Base-by-base conservation (phyloP, 768 basidiomycete genomes). In the Chlorophyllum brunneum region DNA sequence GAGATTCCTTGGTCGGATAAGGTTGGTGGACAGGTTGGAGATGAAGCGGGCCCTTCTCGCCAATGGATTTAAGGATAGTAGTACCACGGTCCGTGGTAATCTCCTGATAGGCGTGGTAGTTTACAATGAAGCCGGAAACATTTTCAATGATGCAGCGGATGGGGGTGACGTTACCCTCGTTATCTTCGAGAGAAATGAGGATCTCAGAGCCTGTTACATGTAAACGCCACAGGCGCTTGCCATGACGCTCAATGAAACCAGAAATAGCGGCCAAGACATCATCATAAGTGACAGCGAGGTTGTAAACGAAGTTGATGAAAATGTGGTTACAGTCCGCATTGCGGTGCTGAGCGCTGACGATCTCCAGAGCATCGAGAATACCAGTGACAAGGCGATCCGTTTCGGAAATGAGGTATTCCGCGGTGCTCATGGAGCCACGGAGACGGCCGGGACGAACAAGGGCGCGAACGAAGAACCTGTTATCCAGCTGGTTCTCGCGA, bases 171-270 rank as follows among this genome's bases (percentile, higher is more conserved):
- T 94, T 94, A 58, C 97, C 95, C 57, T 98, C 92, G 51, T 75
- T 83, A 67, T 98, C 97, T 72, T 99, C 97, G 43, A 99, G 79
- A 24, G 87, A 80, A 59, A 98, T 92, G 47, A 97, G 82, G 63
- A 99, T 98, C 71, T 99, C 97, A 11, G 95, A 95, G 48, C 93
- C 92, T 20, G 95, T 98, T 56, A 98, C 97, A 61, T 97, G 94
- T 56, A 99, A 81, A 55, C 97, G 87, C 97, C 97, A 99, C 47
- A 98, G 79, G 23, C 97, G 82, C 73, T 98, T 98, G 55, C 97
- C 97, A 64, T 99, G 97, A 33, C 97, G 88, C 60, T 98, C 97
- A 60, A 99, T 94, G 77, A 99, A 99, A 37, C 97, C 97, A n/a
- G 95, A 86, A 53, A 98, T 91, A 11, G 97, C 97, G 41, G 92